Evolutionary conservation across 225 moss, liverwort and hornwort species (phyloP).

Genomic region (Bryum argenteum): DNA sequence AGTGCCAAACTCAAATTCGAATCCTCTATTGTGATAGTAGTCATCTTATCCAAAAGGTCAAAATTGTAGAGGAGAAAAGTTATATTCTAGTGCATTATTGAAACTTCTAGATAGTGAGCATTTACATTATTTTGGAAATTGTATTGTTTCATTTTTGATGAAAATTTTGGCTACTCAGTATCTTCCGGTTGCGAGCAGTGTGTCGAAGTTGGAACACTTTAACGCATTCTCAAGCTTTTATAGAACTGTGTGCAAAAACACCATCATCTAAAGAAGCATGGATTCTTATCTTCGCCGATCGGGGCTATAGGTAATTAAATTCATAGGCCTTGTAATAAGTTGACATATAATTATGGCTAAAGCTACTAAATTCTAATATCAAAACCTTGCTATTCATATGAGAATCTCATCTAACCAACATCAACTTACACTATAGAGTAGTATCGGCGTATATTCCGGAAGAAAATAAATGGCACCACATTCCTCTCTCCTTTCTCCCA

Average conservation of each 20-base stretch:
- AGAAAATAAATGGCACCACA: conserved; percentile 53
- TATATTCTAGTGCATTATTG: neutral
- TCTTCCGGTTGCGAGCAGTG: conserved; percentile 37
- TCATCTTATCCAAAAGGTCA: no score
- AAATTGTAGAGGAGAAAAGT: no score
- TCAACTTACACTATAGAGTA: conserved; percentile 4
- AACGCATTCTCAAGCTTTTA: conserved; percentile 34
- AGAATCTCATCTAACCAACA: no score
- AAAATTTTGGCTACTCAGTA: neutral
- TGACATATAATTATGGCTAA: no score
- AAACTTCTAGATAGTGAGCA: no score
- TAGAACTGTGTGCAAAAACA: conserved; percentile 10
- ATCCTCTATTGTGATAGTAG: no score
- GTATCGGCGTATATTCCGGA: conserved; percentile 54
- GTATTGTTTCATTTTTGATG: neutral
- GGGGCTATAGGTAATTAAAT: conserved; percentile 32
- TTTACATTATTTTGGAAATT: neutral
- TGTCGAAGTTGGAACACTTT: conserved; percentile 53
- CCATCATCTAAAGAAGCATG: conserved; percentile 40
- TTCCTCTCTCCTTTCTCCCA: conserved; percentile 56
- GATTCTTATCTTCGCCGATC: conserved; percentile 63
- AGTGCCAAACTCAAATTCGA: no score
- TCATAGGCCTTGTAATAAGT: neutral
- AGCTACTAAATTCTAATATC: no score
- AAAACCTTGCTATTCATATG: no score